These are phyloP conservation scores for Centaurea solstitialis DNA, from an alignment of 129 eudicot species.

Conservation along the genomic window DNA sequence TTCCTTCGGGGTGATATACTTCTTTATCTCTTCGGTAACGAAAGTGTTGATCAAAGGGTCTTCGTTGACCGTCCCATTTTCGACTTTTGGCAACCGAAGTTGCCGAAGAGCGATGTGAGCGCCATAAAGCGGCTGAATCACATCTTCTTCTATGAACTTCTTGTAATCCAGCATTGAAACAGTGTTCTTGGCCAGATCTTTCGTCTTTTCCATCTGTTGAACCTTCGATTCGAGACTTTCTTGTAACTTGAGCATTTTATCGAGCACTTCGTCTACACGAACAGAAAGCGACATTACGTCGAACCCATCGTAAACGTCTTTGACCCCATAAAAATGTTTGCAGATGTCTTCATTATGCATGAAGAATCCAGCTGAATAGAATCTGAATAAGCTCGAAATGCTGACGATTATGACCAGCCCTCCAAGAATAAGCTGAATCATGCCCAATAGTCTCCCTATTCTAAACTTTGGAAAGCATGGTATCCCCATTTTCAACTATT, in stretches of 20 bases:
- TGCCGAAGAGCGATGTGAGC: slow-evolving; percentile 95
- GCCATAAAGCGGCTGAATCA: slow-evolving; percentile 74
- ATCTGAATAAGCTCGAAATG: slow-evolving; percentile 57
- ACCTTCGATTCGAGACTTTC: slow-evolving; percentile 68
- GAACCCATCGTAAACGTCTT: slow-evolving; percentile 47
- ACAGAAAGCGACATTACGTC: slow-evolving; percentile 59
- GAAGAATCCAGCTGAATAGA: slow-evolving; percentile 85
- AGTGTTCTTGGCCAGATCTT: slow-evolving; percentile 34
- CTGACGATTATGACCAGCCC: slow-evolving; percentile 74
- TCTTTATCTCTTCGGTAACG: slow-evolving; percentile 78
- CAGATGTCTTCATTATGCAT: slow-evolving; percentile 68
- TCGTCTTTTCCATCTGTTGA: slow-evolving; percentile 53
- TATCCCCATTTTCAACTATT: slow-evolving; percentile 41
- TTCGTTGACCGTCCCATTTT: slow-evolving; percentile 49
- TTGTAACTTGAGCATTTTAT: slow-evolving; percentile 73
- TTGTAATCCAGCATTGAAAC: slow-evolving; percentile 62
- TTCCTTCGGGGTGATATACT: slow-evolving; percentile 87
- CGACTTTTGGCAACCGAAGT: slow-evolving; percentile 67
- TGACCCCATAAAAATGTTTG: slow-evolving; percentile 57
- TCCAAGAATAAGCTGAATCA: slow-evolving; percentile 73
- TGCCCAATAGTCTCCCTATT: slow-evolving; percentile 61
- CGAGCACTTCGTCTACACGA: slow-evolving; percentile 68
- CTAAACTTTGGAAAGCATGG: slow-evolving; percentile 59
- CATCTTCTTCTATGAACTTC: slow-evolving; percentile 70
- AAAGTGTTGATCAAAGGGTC: slow-evolving; percentile 84